Base-by-base conservation (phyloP, 148 eudicot species). In the Linanthus parryae region DNA sequence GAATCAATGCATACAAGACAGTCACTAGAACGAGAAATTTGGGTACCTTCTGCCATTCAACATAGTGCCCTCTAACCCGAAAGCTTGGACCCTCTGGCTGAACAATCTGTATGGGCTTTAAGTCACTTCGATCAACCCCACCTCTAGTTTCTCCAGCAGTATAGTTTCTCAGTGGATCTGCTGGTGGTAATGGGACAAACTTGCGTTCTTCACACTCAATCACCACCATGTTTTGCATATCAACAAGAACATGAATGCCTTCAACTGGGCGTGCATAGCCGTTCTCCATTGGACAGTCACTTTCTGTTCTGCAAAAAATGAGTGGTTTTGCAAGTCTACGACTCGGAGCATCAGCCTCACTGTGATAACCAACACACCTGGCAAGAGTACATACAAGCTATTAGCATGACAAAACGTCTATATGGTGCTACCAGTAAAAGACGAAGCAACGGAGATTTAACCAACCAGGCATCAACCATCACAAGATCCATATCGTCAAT, bases 61-160 rank as follows among this genome's bases (percentile, higher is more conserved):
- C 92, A 67, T 73, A 94, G 59, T 84, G 47, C n/a, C 99, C 99
- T 54, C 73, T 72, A 49, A 88, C 87, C 21, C 99, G 91, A 53
- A 94, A 94, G 73, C 99, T 94, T 35, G 96, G 96, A 43, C 99
- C 99, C 59, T 94, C 99, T 34, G 99, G 92, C 79, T 94, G 96
- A 61, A 75, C 35, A 57, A 94, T 80, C 14, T 73, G 80, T 53
- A 94, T 62, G 30, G 91, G 88, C 68, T 94, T 94, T 54, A 94
- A 82, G 69, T 94, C 99, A 82, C 95, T 94, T 30, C 99, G 76
- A 69, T 94, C 96, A 63, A 80, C 88, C 21, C 96, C 99, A 17
- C 99, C 99, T 71, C 99, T 73, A 59, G 96, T 73, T 66, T 88
- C 88, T 66, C 92, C 99, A 58, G 88, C 69, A 35, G 96, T 94